These are phyloP conservation scores for Schizochytrium sp. DNA, from an alignment of 108 stramenopile species.

Conservation along the genomic window DNA sequence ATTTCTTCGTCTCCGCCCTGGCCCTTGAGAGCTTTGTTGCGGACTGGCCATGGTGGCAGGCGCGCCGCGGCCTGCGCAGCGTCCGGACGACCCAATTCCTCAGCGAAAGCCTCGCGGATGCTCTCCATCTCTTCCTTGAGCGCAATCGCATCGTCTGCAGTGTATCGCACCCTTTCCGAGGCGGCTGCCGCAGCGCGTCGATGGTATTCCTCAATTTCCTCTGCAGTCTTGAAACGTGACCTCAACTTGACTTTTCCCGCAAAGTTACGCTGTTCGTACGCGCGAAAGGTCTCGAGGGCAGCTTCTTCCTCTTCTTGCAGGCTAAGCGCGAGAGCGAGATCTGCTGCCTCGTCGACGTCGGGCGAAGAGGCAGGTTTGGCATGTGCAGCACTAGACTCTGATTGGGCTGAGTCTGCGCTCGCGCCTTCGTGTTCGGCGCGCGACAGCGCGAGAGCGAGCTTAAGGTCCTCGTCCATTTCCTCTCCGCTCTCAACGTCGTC, in stretches of 20 bases:
- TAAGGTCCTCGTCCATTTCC: not conserved
- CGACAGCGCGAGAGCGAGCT: not conserved
- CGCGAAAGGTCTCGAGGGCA: not conserved
- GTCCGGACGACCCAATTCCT: not conserved
- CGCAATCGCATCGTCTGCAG: not conserved
- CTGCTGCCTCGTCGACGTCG: not conserved
- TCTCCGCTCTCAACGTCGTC: not conserved
- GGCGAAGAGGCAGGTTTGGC: not conserved
- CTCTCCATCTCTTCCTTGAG: not conserved
- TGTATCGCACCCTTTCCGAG: not conserved
- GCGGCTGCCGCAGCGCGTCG: not conserved
- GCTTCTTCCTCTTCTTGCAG: not conserved
- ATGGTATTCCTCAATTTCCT: not conserved
- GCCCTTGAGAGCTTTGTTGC: constrained; percentile 6
- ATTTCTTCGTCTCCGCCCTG: constrained; percentile 15
- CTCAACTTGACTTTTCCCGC: not conserved
- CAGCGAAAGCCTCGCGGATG: not conserved
- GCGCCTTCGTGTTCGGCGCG: not conserved
- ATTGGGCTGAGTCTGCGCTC: not conserved
- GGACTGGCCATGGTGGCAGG: not conserved
- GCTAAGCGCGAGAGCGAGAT: not conserved
- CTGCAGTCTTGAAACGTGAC: not conserved
- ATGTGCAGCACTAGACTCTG: not conserved
- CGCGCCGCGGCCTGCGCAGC: not conserved
- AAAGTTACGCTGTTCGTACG: not conserved